These are phyloP conservation scores for Amanita fuliginea DNA, from an alignment of 768 basidiomycete species.

Conservation along the genomic window DNA sequence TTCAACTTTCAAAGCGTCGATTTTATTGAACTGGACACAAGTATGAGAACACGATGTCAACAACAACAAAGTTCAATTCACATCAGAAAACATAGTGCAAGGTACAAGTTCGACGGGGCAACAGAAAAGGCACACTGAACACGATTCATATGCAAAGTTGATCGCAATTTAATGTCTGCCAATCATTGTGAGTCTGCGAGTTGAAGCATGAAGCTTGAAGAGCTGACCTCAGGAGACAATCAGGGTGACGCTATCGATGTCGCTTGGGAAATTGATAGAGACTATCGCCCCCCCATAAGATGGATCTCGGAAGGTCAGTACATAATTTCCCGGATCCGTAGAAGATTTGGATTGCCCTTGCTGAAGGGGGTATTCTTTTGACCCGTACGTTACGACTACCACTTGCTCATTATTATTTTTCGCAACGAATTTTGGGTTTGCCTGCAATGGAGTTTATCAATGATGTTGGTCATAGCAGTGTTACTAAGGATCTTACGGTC, in stretches of 20 bases:
- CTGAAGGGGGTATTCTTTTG: neutral
- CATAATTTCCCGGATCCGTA: neutral
- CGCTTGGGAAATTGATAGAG: neutral
- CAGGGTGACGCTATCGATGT: neutral
- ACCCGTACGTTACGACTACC: neutral
- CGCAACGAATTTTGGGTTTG: neutral
- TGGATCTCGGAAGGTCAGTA: neutral
- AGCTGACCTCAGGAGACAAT: neutral
- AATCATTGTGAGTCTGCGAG: too few species aligned
- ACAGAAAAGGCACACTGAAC: neutral
- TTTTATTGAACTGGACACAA: too few species aligned
- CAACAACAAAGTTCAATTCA: neutral
- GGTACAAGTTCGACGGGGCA: neutral
- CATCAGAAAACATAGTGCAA: neutral
- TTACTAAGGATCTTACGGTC: neutral
- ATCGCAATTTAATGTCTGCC: too few species aligned
- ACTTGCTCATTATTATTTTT: neutral
- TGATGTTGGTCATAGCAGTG: neutral
- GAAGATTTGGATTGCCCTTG: neutral
- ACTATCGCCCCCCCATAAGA: neutral
- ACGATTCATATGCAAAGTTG: too few species aligned
- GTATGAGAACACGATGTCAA: neutral
- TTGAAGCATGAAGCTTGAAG: neutral
- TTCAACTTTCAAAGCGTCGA: too few species aligned
- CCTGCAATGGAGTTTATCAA: neutral